phyloP scores from a whole-genome alignment of 1,139 yeast species.

The Candida anutae region DNA sequence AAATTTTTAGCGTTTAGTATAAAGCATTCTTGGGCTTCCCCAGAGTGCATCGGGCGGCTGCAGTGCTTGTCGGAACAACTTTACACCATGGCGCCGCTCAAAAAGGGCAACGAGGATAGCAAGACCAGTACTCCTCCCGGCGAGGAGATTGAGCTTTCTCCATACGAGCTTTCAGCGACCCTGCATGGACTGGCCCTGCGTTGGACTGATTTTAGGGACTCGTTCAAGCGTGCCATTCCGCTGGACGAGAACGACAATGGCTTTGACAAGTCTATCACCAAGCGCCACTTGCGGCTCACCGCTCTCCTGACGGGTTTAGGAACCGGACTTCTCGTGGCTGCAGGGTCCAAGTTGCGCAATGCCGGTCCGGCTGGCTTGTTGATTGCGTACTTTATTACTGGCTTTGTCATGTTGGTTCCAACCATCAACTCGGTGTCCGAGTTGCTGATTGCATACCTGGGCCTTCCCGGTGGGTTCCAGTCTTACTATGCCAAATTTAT shows the following conservation, averaged over 20 bases:
- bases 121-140: background rate
- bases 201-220: slow-evolving; percentile 9
- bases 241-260: slow-evolving; percentile 5
- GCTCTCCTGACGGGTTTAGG: slow-evolving; percentile 31
- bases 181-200: background rate
- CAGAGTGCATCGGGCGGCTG: no score
- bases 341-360: slow-evolving; percentile 22
- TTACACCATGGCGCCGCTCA: background rate
- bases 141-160: slow-evolving; percentile 5
- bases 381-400: slow-evolving; percentile 25
- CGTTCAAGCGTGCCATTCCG: slow-evolving; percentile 9
- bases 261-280: slow-evolving; percentile 8
- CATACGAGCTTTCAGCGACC: slow-evolving; percentile 5
- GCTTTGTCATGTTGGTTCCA: slow-evolving; percentile 28
- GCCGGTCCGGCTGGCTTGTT: slow-evolving; percentile 30
- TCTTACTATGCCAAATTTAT: slow-evolving; percentile 26
- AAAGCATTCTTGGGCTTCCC: no score
- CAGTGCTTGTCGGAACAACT: no score
- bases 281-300: slow-evolving; percentile 22
- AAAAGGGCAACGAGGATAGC: no score
- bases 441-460: slow-evolving; percentile 25
- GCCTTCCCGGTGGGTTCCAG: slow-evolving; percentile 28
- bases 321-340: slow-evolving; percentile 31
- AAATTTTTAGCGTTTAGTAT: no score
- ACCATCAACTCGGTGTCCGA: slow-evolving; percentile 30